Evolutionary conservation across 306 rosid genomes (phyloP).

Genomic region (Cyclanthera cordifolia): DNA sequence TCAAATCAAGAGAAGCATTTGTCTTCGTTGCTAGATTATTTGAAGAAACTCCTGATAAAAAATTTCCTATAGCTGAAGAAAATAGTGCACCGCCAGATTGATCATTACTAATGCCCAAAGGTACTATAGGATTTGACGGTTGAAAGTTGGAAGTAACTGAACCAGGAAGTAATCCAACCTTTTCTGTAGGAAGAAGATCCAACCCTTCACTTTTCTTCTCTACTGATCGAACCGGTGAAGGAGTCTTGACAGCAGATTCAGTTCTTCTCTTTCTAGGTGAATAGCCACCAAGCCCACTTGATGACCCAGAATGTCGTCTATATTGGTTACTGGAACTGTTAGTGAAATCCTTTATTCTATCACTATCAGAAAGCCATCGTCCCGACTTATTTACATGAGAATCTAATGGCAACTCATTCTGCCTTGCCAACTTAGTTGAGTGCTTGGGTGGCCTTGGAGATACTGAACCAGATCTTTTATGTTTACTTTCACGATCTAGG

Average conservation of each 20-base stretch:
- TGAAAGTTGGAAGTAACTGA: conserved; percentile 34
- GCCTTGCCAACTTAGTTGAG: conserved; percentile 26
- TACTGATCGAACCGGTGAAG: conserved; percentile 49
- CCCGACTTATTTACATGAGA: conserved; percentile 41
- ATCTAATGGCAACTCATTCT: conserved; percentile 28
- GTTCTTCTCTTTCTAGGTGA: conserved; percentile 88
- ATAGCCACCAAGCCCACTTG: conserved; percentile 92
- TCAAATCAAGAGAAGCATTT: conserved; percentile 44
- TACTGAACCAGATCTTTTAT: conserved; percentile 35
- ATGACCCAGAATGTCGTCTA: conserved; percentile 36
- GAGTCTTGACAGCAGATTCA: conserved; percentile 66
- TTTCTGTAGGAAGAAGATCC: conserved; percentile 53
- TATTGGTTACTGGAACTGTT: conserved; percentile 59
- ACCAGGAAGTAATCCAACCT: conserved; percentile 35
- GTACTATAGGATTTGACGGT: conserved; percentile 29
- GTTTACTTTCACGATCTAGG: conserved; percentile 39
- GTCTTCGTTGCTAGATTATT: conserved; percentile 34
- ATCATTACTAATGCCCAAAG: conserved; percentile 33
- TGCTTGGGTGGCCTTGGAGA: conserved; percentile 40
- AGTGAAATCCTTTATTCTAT: conserved; percentile 38
- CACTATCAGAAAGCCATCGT: conserved; percentile 38
- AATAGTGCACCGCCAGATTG: conserved; percentile 29
- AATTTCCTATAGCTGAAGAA: conserved; percentile 30
- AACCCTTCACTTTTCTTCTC: conserved; percentile 74
- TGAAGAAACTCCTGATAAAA: conserved; percentile 25